Evolutionary conservation across 176 grass and related monocot genomes (phyloP).

Genomic region (Aegilops sharonensis): DNA sequence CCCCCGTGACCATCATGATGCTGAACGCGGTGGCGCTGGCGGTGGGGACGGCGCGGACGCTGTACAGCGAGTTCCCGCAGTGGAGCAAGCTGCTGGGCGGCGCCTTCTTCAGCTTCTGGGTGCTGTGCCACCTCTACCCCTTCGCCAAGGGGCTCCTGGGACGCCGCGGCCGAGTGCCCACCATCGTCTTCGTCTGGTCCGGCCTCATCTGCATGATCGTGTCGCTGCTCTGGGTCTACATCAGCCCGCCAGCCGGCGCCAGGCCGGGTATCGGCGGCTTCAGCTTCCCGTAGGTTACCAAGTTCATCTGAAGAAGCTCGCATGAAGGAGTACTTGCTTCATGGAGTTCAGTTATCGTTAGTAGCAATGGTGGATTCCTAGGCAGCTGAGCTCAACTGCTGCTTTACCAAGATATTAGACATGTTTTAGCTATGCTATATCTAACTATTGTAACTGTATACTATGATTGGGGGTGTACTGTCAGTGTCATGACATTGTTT

Average conservation of each 20-base stretch:
- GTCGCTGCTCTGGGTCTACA: slow-evolving; percentile 88
- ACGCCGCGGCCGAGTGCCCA: slow-evolving; percentile 82
- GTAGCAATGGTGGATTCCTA: slow-evolving; percentile 9
- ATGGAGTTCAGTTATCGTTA: slow-evolving; percentile 21
- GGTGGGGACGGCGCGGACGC: slow-evolving; percentile 59
- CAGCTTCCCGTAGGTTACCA: slow-evolving; percentile 52
- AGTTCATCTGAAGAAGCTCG: slow-evolving; percentile 7
- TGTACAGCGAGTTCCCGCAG: slow-evolving; percentile 87
- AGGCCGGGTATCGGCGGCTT: slow-evolving; percentile 55
- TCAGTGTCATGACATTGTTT: not conserved
- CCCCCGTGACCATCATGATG: slow-evolving; percentile 96
- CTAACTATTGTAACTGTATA: slow-evolving; percentile 24
- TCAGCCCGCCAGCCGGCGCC: slow-evolving; percentile 64
- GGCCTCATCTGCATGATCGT: slow-evolving; percentile 79
- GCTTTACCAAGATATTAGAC: slow-evolving; percentile 13
- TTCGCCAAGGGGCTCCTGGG: slow-evolving; percentile 97
- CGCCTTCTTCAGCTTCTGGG: slow-evolving; percentile 97
- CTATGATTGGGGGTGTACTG: not conserved
- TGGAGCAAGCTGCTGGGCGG: slow-evolving; percentile 95
- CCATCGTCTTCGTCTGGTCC: slow-evolving; percentile 92
- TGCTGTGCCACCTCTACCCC: slow-evolving; percentile 90
- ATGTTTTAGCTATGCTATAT: not conserved
- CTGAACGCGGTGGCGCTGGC: slow-evolving; percentile 72
- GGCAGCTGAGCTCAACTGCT: slow-evolving; percentile 36
- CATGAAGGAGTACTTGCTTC: slow-evolving; percentile 52